Base-by-base conservation (phyloP, 2,329 filamentous ascomycete genomes). In the Venturiaceae sp. region DNA sequence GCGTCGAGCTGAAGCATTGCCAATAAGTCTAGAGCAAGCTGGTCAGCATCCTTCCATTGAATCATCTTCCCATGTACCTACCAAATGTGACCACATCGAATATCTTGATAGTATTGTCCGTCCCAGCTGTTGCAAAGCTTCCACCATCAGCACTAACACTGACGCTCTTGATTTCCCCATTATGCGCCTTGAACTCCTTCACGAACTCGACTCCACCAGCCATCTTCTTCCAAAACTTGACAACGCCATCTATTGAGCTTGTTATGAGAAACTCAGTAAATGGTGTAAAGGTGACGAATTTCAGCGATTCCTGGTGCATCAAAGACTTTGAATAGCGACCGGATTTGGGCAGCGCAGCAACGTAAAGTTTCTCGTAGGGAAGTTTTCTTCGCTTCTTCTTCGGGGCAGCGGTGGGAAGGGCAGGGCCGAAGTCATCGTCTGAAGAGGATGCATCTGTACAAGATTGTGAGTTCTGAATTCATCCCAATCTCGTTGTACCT, bases 191-290 rank as follows among this genome's bases (percentile, higher is more conserved):
- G 76, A 96, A 99, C 74, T 99, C 92, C 75, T 99, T 99, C 57
- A 97, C 92, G 68, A 99, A 99, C 74, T 99, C 95, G 60, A 99
- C 88, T 0, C 90, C 90, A 34, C 89, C 85, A 1, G 84, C 86
- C 63, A 88, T 83, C 76, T 99, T 99, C 77, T 99, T 99, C 94
- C 94, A 99, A 72, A 99, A 99, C 73, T 99, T 99, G 65, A 97
- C 92, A 0, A 92, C 87, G n/a, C 95, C 95, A 69, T 99, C 94
- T 46, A 89, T 76, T 0, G 94, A 97, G 61, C 88, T 90, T 1
- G 94, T 99, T 62, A 99, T 94, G 37, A 99, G 79, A 69, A 99
- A 99, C 65, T 97, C 94, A 60, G 92, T 96, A 60, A 87, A 77
- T 0, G 92, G 92, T 1, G 95, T 96, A 71, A 96, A 85, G 13